Evolutionary conservation across 306 rosid genomes (phyloP).

Genomic region (Crataegus laevigata): DNA sequence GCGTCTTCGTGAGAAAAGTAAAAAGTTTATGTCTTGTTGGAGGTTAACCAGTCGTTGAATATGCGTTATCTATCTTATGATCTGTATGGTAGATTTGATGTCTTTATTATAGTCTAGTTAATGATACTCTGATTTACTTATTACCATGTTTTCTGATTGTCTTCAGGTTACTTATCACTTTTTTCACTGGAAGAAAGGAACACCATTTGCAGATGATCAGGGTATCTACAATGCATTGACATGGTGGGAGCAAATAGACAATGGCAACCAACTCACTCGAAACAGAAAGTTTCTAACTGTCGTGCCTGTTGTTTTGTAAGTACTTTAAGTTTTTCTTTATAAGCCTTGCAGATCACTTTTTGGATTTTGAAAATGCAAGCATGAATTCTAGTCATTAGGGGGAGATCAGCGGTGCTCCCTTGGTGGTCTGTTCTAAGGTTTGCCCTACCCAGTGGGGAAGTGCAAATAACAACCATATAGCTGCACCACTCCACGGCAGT

Average conservation of each 20-base stretch:
- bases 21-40: not conserved
- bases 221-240: slow-evolving; percentile 40
- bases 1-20: not conserved
- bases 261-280: slow-evolving; percentile 39
- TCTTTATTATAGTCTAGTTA: not conserved
- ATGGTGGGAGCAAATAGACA: slow-evolving; percentile 47
- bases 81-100: not conserved
- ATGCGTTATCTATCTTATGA: not conserved
- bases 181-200: slow-evolving; percentile 45
- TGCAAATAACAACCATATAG: not conserved
- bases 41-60: not conserved
- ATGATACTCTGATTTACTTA: not conserved
- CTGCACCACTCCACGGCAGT: not conserved
- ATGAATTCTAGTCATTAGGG: not conserved
- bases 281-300: slow-evolving; percentile 39
- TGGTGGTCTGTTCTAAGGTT: not conserved
- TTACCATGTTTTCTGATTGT: not conserved
- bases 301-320: slow-evolving; percentile 37
- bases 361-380: not conserved
- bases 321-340: not conserved
- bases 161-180: slow-evolving; percentile 36
- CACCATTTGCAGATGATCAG: slow-evolving; percentile 44
- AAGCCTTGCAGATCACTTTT: not conserved
- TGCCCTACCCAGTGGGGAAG: not conserved
- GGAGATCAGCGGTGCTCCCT: not conserved